These are phyloP conservation scores for Annulohypoxylon truncatum DNA, from an alignment of 2,329 filamentous ascomycete genomes.

Conservation along the genomic window DNA sequence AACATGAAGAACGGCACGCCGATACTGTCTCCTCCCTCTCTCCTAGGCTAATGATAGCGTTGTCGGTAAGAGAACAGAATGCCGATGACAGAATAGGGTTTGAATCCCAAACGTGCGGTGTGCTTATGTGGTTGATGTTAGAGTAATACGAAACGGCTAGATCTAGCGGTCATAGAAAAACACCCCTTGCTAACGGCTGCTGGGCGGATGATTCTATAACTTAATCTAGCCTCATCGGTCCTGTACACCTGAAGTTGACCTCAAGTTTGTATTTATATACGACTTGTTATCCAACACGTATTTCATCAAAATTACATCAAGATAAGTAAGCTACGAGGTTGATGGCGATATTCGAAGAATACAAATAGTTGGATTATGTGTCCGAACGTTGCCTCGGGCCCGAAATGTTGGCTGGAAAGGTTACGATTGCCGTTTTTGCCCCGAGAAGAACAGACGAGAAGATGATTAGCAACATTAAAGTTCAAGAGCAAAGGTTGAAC, in stretches of 20 bases:
- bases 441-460: conserved; percentile 5
- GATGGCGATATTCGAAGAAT: neutral
- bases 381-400: neutral
- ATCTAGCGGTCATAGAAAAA: conserved; percentile 33
- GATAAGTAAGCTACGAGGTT: neutral
- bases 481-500: conserved; percentile 7
- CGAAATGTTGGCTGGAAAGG: neutral
- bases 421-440: neutral
- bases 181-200: neutral
- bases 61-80: neutral
- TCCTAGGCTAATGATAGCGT: neutral
- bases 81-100: conserved; percentile 20
- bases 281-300: neutral
- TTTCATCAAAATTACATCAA: conserved; percentile 1
- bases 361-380: neutral
- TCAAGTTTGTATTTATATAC: neutral
- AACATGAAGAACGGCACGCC: conserved; percentile 1
- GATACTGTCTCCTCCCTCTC: conserved; percentile 1
- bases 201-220: conserved; percentile 5
- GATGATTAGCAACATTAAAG: conserved; percentile 30
- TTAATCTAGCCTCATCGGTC: neutral
- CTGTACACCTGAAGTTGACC: neutral
- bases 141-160: conserved; percentile 24
- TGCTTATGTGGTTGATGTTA: neutral
- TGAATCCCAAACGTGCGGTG: conserved; percentile 27